Evolutionary conservation across 371 early-diverging fungal species (phyloP).

Genomic region (Haplosporangium sp.): DNA sequence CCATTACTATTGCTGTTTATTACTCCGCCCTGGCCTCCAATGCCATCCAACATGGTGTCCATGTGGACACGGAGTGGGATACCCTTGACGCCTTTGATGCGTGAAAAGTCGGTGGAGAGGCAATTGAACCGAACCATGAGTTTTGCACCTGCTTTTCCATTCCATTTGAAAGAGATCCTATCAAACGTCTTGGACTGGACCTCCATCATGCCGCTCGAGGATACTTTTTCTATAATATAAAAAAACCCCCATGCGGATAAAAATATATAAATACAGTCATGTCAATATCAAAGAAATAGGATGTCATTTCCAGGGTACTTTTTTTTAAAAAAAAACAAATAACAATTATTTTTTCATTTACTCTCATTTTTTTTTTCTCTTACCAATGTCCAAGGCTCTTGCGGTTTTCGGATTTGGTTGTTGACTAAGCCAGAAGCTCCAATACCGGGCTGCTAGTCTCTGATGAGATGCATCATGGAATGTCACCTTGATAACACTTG

Average conservation of each 20-base stretch:
- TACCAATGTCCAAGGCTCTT: constrained; percentile 63
- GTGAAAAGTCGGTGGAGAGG: constrained; percentile 84
- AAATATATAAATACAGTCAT: too few relatives aligned
- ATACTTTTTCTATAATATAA: constrained; percentile 53
- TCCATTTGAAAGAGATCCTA: constrained; percentile 80
- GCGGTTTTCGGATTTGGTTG: constrained; percentile 72
- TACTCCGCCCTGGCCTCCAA: neutral
- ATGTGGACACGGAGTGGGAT: constrained; percentile 78
- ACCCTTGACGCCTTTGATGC: constrained; percentile 89
- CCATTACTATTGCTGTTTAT: neutral
- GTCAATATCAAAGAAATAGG: neutral
- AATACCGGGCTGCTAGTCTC: constrained; percentile 72
- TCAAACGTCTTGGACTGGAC: constrained; percentile 74
- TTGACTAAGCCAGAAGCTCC: constrained; percentile 83
- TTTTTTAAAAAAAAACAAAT: neutral
- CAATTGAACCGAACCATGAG: constrained; percentile 81
- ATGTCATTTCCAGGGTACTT: neutral
- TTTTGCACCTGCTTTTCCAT: constrained; percentile 75
- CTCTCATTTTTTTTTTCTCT: constrained; percentile 1
- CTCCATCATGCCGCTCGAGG: constrained; percentile 62
- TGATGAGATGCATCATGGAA: constrained; percentile 85
- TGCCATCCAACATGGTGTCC: constrained; percentile 53
- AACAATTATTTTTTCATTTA: too few relatives aligned
- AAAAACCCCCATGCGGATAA: too few relatives aligned
- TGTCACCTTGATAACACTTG: constrained; percentile 71